phyloP scores from a whole-genome alignment of 495 filamentous ascomycete species.

The Aspergillus mulundensis region DNA sequence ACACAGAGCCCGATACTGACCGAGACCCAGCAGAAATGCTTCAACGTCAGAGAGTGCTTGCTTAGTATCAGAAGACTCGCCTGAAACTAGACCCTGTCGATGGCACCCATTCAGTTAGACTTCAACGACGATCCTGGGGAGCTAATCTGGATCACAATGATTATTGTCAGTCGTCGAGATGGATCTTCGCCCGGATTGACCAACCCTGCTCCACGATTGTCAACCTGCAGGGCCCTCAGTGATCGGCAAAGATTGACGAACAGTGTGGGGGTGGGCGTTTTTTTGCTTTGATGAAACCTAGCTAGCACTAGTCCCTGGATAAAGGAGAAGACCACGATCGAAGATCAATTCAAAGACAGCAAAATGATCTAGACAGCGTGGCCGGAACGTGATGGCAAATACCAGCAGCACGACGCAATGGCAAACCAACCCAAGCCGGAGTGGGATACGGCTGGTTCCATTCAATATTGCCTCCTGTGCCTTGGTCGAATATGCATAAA shows the following conservation, averaged over 20 bases:
- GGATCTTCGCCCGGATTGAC: neutral
- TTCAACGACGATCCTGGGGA: conserved; percentile 18
- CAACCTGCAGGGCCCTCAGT: conserved; percentile 14
- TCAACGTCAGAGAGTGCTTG: conserved; percentile 14
- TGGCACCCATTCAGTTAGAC: conserved; percentile 10
- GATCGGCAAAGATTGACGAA: conserved; percentile 12
- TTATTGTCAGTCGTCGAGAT: conserved; percentile 2
- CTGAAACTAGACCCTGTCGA: neutral
- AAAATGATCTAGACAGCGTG: neutral
- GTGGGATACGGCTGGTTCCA: conserved; percentile 3
- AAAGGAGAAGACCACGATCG: neutral
- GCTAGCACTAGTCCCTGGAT: neutral
- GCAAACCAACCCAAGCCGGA: neutral
- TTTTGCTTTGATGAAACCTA: conserved; percentile 11
- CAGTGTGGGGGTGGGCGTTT: conserved; percentile 16
- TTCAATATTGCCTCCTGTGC: conserved; percentile 13
- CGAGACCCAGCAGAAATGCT: conserved; percentile 8
- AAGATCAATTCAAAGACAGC: neutral
- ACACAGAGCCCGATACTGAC: neutral
- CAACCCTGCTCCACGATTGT: conserved; percentile 11
- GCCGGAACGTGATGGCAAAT: conserved; percentile 3
- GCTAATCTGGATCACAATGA: conserved; percentile 7
- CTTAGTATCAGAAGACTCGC: conserved; percentile 4
- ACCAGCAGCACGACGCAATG: neutral
- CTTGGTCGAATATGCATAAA: conserved; percentile 11